phyloP scores from a whole-genome alignment of 208 protist species.

The Sergeia podlipaevii region DNA sequence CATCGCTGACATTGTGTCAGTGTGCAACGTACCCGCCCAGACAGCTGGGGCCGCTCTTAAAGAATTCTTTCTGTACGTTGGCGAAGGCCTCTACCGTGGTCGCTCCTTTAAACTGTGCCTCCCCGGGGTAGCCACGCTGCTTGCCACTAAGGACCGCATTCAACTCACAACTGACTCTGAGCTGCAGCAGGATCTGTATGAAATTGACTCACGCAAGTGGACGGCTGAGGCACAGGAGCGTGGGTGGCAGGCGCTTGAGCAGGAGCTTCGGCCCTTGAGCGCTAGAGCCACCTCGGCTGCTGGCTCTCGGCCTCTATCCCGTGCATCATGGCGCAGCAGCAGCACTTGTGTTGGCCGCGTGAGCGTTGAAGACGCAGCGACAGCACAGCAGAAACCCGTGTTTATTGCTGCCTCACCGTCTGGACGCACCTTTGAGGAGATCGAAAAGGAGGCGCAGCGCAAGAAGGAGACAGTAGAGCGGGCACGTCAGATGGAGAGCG shows the following conservation, averaged over 20 bases:
- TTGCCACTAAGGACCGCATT: constrained; percentile 55
- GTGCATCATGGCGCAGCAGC: neutral
- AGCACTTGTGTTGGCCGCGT: neutral
- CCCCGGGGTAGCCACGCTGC: constrained; percentile 53
- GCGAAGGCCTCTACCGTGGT: constrained; percentile 67
- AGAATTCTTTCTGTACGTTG: constrained; percentile 83
- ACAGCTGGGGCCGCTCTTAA: constrained; percentile 56
- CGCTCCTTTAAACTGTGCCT: constrained; percentile 63
- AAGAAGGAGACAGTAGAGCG: constrained; percentile 17
- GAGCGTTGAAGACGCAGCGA: neutral
- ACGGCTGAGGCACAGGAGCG: constrained; percentile 36
- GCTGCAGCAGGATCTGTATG: constrained; percentile 57
- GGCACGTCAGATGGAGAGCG: neutral
- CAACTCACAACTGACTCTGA: constrained; percentile 45
- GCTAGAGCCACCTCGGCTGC: constrained; percentile 10
- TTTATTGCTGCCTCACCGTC: constrained; percentile 59
- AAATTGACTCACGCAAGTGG: constrained; percentile 73
- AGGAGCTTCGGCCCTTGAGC: neutral
- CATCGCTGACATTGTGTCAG: constrained; percentile 61
- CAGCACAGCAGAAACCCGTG: constrained; percentile 30
- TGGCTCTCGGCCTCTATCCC: constrained; percentile 17
- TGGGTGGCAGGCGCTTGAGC: constrained; percentile 24
- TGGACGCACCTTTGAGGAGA: constrained; percentile 76
- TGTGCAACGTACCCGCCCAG: constrained; percentile 62
- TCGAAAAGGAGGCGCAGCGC: constrained; percentile 52